phyloP scores from a whole-genome alignment of 2,329 filamentous ascomycete species.

The Fusarium graminum region DNA sequence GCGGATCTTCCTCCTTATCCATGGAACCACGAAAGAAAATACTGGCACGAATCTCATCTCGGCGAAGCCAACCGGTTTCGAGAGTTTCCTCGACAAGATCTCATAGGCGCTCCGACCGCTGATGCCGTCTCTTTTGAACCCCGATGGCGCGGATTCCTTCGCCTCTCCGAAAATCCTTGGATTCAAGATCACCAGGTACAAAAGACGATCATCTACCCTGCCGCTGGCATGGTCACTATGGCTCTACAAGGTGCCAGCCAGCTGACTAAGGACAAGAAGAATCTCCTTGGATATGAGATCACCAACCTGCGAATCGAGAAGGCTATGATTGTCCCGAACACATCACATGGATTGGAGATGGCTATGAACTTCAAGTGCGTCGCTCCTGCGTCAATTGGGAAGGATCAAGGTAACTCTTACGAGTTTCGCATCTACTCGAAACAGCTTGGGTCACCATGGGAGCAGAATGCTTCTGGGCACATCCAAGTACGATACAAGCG shows the following conservation, averaged over 20 bases:
- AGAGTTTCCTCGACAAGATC: slow-evolving; percentile 61
- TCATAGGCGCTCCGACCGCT: slow-evolving; percentile 62
- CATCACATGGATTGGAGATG: slow-evolving; percentile 63
- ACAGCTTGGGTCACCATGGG: slow-evolving; percentile 56
- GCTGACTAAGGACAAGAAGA: slow-evolving; percentile 45
- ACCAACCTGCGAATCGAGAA: slow-evolving; percentile 61
- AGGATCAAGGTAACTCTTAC: slow-evolving; percentile 33
- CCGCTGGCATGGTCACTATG: slow-evolving; percentile 64
- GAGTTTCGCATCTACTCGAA: slow-evolving; percentile 64
- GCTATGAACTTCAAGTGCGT: slow-evolving; percentile 59
- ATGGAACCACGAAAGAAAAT: slow-evolving; percentile 66
- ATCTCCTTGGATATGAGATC: slow-evolving; percentile 58
- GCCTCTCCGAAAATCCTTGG: slow-evolving; percentile 65
- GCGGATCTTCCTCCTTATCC: slow-evolving; percentile 64
- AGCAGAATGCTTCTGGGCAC: slow-evolving; percentile 58
- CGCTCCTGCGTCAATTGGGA: background rate
- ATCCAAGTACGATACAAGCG: slow-evolving; percentile 49
- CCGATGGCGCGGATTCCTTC: slow-evolving; percentile 64
- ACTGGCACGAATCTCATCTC: slow-evolving; percentile 67
- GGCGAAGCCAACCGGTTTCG: slow-evolving; percentile 60
- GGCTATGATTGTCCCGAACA: slow-evolving; percentile 65
- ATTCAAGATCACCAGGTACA: slow-evolving; percentile 65
- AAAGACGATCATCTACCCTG: slow-evolving; percentile 64
- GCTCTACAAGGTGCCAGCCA: slow-evolving; percentile 62
- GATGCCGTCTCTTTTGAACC: slow-evolving; percentile 62